Evolutionary conservation across 441 rosid genomes (phyloP), one percentile per base, ranked within the genome.

Genomic region (Adansonia gregorii): DNA sequence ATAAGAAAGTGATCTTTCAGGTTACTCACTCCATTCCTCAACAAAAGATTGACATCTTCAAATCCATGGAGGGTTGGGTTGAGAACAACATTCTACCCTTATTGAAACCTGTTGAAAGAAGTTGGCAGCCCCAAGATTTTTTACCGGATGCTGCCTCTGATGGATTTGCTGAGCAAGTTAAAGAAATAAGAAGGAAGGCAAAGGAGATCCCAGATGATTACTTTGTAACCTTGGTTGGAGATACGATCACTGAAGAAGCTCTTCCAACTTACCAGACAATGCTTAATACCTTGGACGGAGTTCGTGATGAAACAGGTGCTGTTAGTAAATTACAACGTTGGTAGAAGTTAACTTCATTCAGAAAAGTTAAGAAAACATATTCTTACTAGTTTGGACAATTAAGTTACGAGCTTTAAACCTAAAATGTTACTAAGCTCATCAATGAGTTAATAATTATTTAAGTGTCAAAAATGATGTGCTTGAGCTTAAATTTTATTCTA

Each of bases 231-330:
- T 78, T 95, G 82, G 96, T 93, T 15, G 99, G 99, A 24, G 98
- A 93, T 82, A 94, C 93, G 97, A 86, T 94, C 87, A 93, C 98
- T 0, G 97, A 94, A 85, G 98, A 94, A 85, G 98, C 98, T 2
- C 96, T 95, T 75, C 98, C 98, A 0, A 93, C 97, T 73, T 95
- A 95, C 77, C 97, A 93, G 75, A 87, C 99, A 11, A 88, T 90
- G 92, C 78, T 93, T 73, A 95, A 92, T 76, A 88, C 95, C 71
- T 81, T 90, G 63, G 98, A 93, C 80, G 98, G 95, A 20, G 94
- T 89, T 63, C 80, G 94, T 24, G 98, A 93, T 84, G 99, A 93
- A 79, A 90, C 98, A 0, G 98, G 95, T 35, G 98, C 98, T 35
- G 4, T 35, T 35, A 35, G 39, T 3, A 35, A 5, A 35, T 35